These are phyloP conservation scores for Fraxinus platypoda DNA, from an alignment of 305 asterid species.

Conservation along the genomic window DNA sequence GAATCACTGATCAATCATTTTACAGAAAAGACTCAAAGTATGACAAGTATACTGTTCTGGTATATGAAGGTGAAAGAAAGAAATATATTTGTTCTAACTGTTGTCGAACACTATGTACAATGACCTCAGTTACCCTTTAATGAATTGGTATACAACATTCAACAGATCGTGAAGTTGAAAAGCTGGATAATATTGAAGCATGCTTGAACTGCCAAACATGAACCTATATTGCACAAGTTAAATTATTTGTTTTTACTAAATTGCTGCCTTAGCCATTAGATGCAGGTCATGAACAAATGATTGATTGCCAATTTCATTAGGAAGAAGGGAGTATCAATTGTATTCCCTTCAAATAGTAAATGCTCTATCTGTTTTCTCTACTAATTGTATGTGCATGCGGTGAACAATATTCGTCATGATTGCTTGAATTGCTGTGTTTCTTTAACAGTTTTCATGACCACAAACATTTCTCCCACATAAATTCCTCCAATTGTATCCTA, in stretches of 20 bases:
- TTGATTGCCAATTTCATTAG: background rate
- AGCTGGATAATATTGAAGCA: background rate
- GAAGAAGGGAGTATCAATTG: background rate
- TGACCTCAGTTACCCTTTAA: background rate
- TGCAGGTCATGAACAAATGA: background rate
- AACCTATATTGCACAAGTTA: background rate
- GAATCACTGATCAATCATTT: background rate
- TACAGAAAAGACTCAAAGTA: background rate
- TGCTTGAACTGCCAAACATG: background rate
- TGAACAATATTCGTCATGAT: background rate
- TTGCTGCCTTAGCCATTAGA: background rate
- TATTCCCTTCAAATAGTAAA: background rate
- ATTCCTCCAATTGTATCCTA: slow-evolving; percentile 9
- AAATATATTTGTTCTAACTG: background rate
- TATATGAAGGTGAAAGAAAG: background rate
- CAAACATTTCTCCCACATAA: slow-evolving; percentile 7
- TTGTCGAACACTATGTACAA: background rate
- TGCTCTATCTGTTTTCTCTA: background rate
- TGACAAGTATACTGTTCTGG: background rate
- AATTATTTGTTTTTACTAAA: background rate
- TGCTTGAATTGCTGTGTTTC: background rate
- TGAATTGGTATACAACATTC: background rate
- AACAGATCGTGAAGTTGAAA: background rate
- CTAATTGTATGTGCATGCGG: background rate
- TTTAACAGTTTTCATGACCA: background rate